Evolutionary conservation across 2,329 filamentous ascomycete species (phyloP).

Genomic region (Penicillium sp.): DNA sequence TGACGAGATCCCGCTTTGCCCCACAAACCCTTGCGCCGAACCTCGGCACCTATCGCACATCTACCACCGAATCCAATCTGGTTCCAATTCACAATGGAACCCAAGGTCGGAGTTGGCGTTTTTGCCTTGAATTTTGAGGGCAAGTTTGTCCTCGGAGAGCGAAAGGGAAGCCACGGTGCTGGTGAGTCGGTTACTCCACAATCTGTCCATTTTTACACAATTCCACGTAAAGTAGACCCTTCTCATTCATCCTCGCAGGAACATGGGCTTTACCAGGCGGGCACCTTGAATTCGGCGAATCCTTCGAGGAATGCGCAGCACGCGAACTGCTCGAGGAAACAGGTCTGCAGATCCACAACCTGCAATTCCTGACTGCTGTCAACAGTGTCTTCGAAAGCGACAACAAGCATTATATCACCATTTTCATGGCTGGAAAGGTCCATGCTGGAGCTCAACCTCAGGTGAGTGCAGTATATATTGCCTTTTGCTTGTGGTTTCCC

Average conservation of each 20-base stretch:
- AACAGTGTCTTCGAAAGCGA: constrained; percentile 60
- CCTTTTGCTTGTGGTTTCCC: neutral
- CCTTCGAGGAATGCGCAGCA: constrained; percentile 56
- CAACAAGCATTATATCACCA: constrained; percentile 68
- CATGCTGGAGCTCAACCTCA: constrained; percentile 49
- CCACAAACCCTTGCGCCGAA: neutral
- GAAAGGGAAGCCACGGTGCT: constrained; percentile 46
- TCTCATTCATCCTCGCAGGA: constrained; percentile 34
- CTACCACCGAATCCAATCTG: neutral
- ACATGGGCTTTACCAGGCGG: constrained; percentile 67
- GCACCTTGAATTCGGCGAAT: constrained; percentile 67
- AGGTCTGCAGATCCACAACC: constrained; percentile 51
- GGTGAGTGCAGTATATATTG: constrained; percentile 40
- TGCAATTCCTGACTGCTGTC: constrained; percentile 56
- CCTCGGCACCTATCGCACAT: neutral
- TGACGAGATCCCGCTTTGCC: constrained; percentile 5
- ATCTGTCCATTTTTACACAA: neutral
- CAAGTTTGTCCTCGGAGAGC: constrained; percentile 46
- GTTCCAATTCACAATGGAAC: constrained; percentile 13
- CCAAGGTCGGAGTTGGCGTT: constrained; percentile 47
- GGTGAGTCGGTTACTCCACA: constrained; percentile 29
- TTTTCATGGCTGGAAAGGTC: constrained; percentile 58
- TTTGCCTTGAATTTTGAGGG: constrained; percentile 42
- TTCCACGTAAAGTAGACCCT: neutral
- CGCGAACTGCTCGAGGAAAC: constrained; percentile 70